phyloP scores from a whole-genome alignment of 2,329 filamentous ascomycete species.

The Emericellopsis atlantica region DNA sequence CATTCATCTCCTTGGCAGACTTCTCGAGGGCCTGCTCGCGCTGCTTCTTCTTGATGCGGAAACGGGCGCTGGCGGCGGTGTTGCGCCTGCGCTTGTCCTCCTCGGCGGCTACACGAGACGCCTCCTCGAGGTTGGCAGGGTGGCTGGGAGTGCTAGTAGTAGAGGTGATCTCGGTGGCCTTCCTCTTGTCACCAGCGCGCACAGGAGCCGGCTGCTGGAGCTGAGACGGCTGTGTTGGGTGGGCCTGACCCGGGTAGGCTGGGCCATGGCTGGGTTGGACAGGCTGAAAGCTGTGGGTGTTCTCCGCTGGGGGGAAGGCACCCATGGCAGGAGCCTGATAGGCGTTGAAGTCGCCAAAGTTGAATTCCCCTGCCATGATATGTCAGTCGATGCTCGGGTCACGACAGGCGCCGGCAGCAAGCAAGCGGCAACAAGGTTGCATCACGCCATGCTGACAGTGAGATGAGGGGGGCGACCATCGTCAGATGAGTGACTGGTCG shows the following conservation, averaged over 20 bases:
- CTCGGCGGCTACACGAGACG: constrained; percentile 62
- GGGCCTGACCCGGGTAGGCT: constrained; percentile 22
- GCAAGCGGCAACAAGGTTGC: not conserved
- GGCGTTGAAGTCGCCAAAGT: constrained; percentile 40
- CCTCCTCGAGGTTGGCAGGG: constrained; percentile 52
- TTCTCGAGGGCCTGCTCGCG: constrained; percentile 76
- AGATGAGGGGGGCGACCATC: not conserved
- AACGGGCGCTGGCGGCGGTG: constrained; percentile 77
- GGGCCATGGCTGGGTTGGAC: constrained; percentile 38
- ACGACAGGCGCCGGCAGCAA: too few species aligned
- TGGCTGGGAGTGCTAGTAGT: constrained; percentile 19
- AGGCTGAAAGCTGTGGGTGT: constrained; percentile 29
- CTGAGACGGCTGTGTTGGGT: constrained; percentile 20
- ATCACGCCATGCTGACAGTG: not conserved
- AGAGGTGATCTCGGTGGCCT: constrained; percentile 23
- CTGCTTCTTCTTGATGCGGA: constrained; percentile 94
- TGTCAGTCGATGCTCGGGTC: constrained; percentile 10
- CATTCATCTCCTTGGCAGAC: constrained; percentile 69
- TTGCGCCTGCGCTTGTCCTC: constrained; percentile 86
- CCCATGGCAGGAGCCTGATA: constrained; percentile 38
- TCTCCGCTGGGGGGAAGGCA: constrained; percentile 17
- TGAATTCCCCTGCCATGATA: constrained; percentile 44
- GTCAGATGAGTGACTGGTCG: too few species aligned
- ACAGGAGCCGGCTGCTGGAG: constrained; percentile 13
- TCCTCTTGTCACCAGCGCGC: constrained; percentile 29